Percentiles rank a stretch among this genome's conserved stretches.
These are phyloP conservation scores for Erigeron philadelphicus DNA, from an alignment of 140 eudicot genomes.

Conservation along the genomic window DNA sequence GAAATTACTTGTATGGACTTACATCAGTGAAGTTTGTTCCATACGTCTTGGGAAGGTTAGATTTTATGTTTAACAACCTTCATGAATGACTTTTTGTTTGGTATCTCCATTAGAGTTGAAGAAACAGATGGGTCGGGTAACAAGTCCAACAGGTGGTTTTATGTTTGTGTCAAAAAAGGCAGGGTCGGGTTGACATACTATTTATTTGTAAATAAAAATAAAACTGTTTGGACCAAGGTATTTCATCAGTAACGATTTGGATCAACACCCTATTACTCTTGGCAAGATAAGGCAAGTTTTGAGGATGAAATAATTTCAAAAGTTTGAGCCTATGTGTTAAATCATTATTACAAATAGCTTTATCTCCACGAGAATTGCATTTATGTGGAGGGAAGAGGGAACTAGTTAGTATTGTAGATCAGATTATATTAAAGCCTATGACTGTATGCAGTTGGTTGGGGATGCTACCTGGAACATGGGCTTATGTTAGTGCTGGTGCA, in stretches of 20 bases:
- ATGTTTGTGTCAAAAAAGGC: too few relatives aligned
- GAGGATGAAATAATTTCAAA: too few relatives aligned
- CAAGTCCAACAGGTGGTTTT: not conserved
- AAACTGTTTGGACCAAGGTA: too few relatives aligned
- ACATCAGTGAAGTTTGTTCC: slow-evolving; percentile 93
- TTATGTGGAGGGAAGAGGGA: not conserved
- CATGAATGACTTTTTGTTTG: not conserved
- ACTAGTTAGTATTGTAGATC: not conserved
- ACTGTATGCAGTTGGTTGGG: slow-evolving; percentile 89
- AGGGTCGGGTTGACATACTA: too few relatives aligned
- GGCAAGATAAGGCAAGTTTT: too few relatives aligned
- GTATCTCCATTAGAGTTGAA: not conserved
- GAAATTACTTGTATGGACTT: slow-evolving; percentile 93
- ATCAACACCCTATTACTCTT: too few relatives aligned
- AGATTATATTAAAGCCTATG: not conserved
- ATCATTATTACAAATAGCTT: not conserved
- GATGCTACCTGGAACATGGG: slow-evolving; percentile 99
- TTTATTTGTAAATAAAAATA: too few relatives aligned
- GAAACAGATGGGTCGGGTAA: not conserved
- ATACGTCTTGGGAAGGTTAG: slow-evolving; percentile 92
- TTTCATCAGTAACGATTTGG: too few relatives aligned
- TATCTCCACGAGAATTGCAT: not conserved
- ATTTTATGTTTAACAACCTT: not conserved
- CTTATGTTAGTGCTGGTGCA: slow-evolving; percentile 98
- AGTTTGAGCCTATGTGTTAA: too few relatives aligned